Percentiles rank a stretch among this genome's conserved stretches.
These are phyloP conservation scores for Agrocybe pediades DNA, from an alignment of 768 basidiomycete genomes.

Conservation along the genomic window DNA sequence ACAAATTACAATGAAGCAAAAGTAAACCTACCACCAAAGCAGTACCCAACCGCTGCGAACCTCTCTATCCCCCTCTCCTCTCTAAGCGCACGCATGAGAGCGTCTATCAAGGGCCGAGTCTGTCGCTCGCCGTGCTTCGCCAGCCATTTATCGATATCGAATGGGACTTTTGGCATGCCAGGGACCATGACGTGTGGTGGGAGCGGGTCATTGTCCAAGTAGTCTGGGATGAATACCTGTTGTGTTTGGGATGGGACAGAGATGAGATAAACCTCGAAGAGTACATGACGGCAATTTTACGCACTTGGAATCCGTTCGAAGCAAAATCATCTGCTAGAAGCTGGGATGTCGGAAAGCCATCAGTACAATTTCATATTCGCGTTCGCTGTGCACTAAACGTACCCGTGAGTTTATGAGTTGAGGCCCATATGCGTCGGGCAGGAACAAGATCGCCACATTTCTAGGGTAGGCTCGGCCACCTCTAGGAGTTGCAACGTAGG, in stretches of 20 bases:
- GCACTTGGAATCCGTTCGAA: slow-evolving; percentile 41
- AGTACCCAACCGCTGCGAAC: slow-evolving; percentile 66
- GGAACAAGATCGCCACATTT: slow-evolving; percentile 57
- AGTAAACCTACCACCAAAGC: slow-evolving; percentile 51
- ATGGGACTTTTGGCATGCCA: slow-evolving; percentile 21
- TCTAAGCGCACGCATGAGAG: slow-evolving; percentile 55
- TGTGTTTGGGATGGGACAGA: slow-evolving; percentile 26
- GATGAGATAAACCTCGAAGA: not conserved
- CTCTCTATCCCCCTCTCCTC: slow-evolving; percentile 52
- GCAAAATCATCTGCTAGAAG: slow-evolving; percentile 38
- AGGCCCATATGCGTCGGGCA: slow-evolving; percentile 56
- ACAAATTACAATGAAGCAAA: not conserved
- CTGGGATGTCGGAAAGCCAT: too few species aligned
- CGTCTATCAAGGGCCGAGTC: slow-evolving; percentile 52
- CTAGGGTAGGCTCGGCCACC: slow-evolving; percentile 45
- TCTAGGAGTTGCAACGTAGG: slow-evolving; percentile 57
- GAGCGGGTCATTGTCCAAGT: slow-evolving; percentile 38
- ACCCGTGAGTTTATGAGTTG: slow-evolving; percentile 43
- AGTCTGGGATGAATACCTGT: slow-evolving; percentile 29
- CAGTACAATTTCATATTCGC: too few species aligned
- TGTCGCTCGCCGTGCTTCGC: slow-evolving; percentile 33
- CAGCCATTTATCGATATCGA: slow-evolving; percentile 44
- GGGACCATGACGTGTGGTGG: slow-evolving; percentile 32
- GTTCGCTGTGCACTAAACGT: not conserved
- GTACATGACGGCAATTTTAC: not conserved